Base-by-base conservation (phyloP, 306 rosid species). In the Pachyrhizus erosus region DNA sequence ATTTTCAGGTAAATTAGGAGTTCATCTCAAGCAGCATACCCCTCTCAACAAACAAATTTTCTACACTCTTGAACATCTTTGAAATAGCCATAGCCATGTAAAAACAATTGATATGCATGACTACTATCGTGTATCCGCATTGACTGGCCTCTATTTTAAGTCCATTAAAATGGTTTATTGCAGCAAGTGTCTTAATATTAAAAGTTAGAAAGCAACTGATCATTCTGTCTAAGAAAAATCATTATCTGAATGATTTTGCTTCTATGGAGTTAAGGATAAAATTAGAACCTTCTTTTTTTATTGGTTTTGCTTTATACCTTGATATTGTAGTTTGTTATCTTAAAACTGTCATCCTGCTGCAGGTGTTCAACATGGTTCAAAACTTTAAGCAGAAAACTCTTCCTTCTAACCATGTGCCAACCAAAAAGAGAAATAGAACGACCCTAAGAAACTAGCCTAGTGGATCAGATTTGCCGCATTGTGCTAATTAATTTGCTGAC, bases 291-390 rank as follows among this genome's bases (percentile, higher is more conserved):
- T 73, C 76, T 27, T 58, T 27, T 58, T 54, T 57, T 48, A 48
- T 75, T 83, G 14, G 7, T 73, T 39, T 46, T 78, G 66, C 73
- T 45, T 80, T 78, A 51, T 64, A 37, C 81, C 57, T 51, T 18
- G 45, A 33, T 26, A 34, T 46, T 2, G 7, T 81, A 23, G 17
- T 48, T 73, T 24, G 11, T 49, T 17, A 12, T 61, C 55, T 74
- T 65, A 52, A 65, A 81, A 34, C 39, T 55, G 58, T 57, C 61
- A 70, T 55, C 37, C 69, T 75, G 69, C 17, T 87, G 85, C 94
- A 94, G 98, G 97, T 88, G 18, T 87, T 90, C 87, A 78, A 76
- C 64, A 88, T 91, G 97, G 91, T 91, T 87, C 79, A 90, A 75
- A 92, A 92, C 80, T 89, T 90, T 71, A 90, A 88, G 94, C 90